Base-by-base conservation (phyloP, 2,329 filamentous ascomycete genomes). In the Hypoxylon sp. region DNA sequence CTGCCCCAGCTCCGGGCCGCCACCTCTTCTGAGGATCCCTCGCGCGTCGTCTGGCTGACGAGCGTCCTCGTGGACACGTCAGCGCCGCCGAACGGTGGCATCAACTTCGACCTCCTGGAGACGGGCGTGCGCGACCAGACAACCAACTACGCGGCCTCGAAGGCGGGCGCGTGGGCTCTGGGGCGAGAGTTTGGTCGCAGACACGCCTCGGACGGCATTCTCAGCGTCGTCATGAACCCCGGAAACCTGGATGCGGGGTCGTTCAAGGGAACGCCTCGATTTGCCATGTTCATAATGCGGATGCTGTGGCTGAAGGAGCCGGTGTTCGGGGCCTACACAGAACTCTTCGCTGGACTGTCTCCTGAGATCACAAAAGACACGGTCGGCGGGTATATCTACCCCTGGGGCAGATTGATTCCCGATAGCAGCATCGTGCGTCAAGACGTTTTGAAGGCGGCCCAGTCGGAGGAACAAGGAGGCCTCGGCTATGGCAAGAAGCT, bases 121-220 rank as follows among this genome's bases (percentile, higher is more conserved):
- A 38, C 37, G 5, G 64, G 62, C 5, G 52, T 60, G 5, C 44
- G 47, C 9, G 56, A 68, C 21, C 57, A 61, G 2, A 51, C 51
- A 5, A 47, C 55, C 8, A 73, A 73, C 53, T 64, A 63, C 25
- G 65, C 59, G 17, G 57, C 63, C 0, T 71, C 68, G 31, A 77
- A 75, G 49, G 63, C 64, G 0, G 71, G 70, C 3, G 69, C 64
- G 17, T 71, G 63, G 61, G 61, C 71, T 35, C 62, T 71, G 4
- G 64, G 63, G 2, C 51, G 54, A 2, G 70, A 71, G 30, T 66
- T 69, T 40, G 68, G 67, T 5, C 55, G 61, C 3, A 60, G 66
- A 9, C 45, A 66, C 15, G 43, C 16, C 9, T 11, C 17, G 4
- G 48, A 57, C 9, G 51, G 50, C 1, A 48, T 59, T 30, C 44